These are phyloP conservation scores for Musa troglodytarum DNA, from an alignment of 176 grass and related monocot species.

Conservation along the genomic window DNA sequence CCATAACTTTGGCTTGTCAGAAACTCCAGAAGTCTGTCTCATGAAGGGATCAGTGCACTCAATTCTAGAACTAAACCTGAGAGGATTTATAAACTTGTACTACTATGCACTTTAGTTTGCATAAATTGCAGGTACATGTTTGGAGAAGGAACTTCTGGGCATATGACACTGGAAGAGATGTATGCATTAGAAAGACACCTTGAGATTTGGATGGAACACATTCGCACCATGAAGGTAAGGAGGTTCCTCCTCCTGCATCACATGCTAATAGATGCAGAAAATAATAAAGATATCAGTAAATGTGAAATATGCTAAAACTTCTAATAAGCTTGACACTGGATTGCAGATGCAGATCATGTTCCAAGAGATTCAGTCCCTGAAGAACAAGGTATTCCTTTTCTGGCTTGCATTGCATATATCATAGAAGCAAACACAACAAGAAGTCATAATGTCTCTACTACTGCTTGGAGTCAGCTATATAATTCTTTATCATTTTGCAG, in stretches of 20 bases:
- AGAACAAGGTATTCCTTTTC: constrained; percentile 45
- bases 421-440: not conserved
- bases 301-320: too few relatives aligned
- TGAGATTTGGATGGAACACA: constrained; percentile 55
- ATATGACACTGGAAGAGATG: constrained; percentile 65
- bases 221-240: constrained; percentile 44
- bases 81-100: not conserved
- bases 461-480: not conserved
- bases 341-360: constrained; percentile 77
- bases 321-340: not conserved
- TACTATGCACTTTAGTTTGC: too few relatives aligned
- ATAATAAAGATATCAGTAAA: not conserved
- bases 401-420: not conserved
- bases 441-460: not conserved
- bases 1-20: too few relatives aligned
- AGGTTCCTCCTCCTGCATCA: constrained; percentile 1
- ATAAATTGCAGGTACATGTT: constrained; percentile 39
- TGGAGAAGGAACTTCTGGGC: constrained; percentile 26
- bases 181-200: constrained; percentile 65
- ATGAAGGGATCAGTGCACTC: too few relatives aligned
- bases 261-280: not conserved
- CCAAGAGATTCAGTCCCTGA: constrained; percentile 58
- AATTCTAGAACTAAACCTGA: not conserved
- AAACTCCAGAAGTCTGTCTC: too few relatives aligned
- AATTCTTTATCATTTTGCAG: too few relatives aligned